Evolutionary conservation across 345 rosid species (phyloP).

Genomic region (Heritiera littoralis): DNA sequence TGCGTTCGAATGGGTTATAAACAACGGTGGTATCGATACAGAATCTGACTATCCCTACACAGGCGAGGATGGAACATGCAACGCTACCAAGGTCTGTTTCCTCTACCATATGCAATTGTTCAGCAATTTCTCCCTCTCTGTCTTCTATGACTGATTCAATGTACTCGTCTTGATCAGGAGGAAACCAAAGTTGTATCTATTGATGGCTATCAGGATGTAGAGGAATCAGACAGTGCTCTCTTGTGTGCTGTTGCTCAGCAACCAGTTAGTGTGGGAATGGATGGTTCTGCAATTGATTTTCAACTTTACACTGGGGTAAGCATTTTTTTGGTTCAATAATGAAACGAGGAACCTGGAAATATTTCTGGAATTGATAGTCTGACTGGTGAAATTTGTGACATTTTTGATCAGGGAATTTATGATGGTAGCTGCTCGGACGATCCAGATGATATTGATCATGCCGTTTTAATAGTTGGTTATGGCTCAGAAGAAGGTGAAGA

Average conservation of each 20-base stretch:
- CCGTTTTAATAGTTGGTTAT: constrained; percentile 70
- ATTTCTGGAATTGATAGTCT: neutral
- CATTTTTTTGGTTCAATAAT: neutral
- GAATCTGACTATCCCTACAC: constrained; percentile 63
- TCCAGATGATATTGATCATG: constrained; percentile 74
- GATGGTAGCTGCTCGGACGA: constrained; percentile 57
- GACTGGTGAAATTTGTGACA: neutral
- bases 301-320: constrained; percentile 77
- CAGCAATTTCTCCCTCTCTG: neutral
- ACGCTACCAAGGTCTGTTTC: constrained; percentile 49
- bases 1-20: constrained; percentile 71
- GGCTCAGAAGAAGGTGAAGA: constrained; percentile 62
- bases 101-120: neutral
- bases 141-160: neutral
- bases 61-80: constrained; percentile 58
- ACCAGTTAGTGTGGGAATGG: constrained; percentile 75
- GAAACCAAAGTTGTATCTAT: constrained; percentile 53
- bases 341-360: neutral
- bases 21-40: constrained; percentile 68
- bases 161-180: constrained; percentile 38
- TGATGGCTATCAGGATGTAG: constrained; percentile 69
- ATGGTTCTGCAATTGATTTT: constrained; percentile 70
- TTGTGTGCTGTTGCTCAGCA: constrained; percentile 65
- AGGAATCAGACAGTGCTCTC: constrained; percentile 57
- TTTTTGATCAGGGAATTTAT: constrained; percentile 52